phyloP scores from a whole-genome alignment of 768 basidiomycete genomes.

The Cystobasidium tubakii region DNA sequence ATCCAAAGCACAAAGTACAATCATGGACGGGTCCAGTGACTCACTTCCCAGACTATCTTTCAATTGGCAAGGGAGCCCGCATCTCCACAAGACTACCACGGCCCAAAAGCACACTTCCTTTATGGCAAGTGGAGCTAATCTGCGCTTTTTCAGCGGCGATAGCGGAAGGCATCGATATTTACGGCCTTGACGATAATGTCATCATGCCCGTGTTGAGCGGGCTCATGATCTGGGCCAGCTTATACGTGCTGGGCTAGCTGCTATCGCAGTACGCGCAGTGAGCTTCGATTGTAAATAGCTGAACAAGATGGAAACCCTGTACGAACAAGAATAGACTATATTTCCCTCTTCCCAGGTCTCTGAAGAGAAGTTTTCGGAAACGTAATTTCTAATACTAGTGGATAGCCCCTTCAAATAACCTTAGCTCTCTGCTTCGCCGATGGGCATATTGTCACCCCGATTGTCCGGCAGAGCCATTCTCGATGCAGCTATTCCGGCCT shows the following conservation, averaged over 20 bases:
- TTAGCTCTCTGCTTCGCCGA: not conserved
- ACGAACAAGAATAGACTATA: not conserved
- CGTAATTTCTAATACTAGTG: too few species aligned
- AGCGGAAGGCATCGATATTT: slow-evolving; percentile 45
- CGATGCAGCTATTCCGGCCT: not conserved
- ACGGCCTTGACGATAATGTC: slow-evolving; percentile 46
- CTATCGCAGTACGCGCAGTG: not conserved
- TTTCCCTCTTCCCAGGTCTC: too few species aligned
- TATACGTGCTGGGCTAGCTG: slow-evolving; percentile 5
- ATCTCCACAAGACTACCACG: not conserved
- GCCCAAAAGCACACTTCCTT: slow-evolving; percentile 28
- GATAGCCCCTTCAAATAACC: not conserved
- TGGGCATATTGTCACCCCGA: not conserved
- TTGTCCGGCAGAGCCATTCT: not conserved
- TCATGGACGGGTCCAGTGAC: not conserved
- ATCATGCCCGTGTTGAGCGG: slow-evolving; percentile 36
- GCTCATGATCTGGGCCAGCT: slow-evolving; percentile 31
- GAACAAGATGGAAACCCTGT: not conserved
- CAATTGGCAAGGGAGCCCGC: slow-evolving; percentile 2
- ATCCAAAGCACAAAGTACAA: not conserved
- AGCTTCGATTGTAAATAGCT: too few species aligned
- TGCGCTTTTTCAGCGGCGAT: slow-evolving; percentile 42
- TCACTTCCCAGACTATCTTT: slow-evolving; percentile 1
- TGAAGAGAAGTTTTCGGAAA: too few species aligned
- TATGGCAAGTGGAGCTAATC: slow-evolving; percentile 36